Base-by-base conservation (phyloP, 1,284 basidiomycete genomes). In the Vanrija sp. region DNA sequence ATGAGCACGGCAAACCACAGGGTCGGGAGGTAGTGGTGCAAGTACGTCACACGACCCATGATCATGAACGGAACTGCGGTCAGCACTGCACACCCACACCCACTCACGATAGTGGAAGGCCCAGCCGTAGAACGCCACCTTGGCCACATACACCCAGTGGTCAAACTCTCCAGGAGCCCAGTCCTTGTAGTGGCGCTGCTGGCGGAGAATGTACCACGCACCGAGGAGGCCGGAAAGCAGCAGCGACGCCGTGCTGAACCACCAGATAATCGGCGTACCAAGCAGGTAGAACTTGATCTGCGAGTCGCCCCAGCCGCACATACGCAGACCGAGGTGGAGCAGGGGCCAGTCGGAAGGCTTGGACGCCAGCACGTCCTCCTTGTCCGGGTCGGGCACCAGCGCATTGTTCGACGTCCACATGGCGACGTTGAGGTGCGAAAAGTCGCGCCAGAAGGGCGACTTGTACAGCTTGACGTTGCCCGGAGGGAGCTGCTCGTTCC, bases 401-500 rank as follows among this genome's bases (percentile, higher is more conserved):
- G 96, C 94, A 72, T 98, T 98, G 80, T 98, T 98, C 5, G 94
- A 96, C 0, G 93, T 97, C 91, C 96, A 95, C 96, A 98, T 98
- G 15, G 94, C 95, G 15, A 98, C 90, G 68, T 98, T 98, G 54
- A 98, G 84, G 74, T 98, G 95, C 84, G 92, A 93, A 77, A 98
- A 98, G 77, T 98, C 95, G 52, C 88, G 86, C 52, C 97, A 78
- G 82, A 98, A 98, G 0, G 94, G 88, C 3, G 95, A 96, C 41
- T 79, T 81, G 79, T 95, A 96, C 55, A 87, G 83, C 68, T 89
- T 90, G 49, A 82, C 81, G 51, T 95, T 82, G 4, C 89, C 94
- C 5, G 83, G 67, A 4, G 92, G 90, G 6, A 98, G 77, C 67
- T 88, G 82, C 50, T 89, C 85, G 74, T 98, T 98, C 88, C 88